phyloP scores from a whole-genome alignment of 2,329 filamentous ascomycete species.

The Talaromyces rugulosus region DNA sequence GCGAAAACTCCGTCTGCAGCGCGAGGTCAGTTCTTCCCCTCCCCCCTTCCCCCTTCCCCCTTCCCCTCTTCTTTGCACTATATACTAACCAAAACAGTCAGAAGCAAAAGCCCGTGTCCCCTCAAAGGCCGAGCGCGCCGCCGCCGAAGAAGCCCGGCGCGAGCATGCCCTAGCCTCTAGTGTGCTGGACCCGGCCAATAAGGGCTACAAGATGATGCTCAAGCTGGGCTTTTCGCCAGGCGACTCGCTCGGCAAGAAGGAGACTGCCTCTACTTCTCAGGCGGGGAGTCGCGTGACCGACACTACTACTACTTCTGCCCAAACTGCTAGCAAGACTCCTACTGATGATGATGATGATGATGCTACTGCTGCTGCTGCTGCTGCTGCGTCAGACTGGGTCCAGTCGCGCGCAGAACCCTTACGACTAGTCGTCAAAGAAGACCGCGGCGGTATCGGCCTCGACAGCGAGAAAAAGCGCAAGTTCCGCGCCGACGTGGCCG shows the following conservation, averaged over 20 bases:
- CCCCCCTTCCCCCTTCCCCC: constrained; percentile 4
- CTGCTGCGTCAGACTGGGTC: constrained; percentile 7
- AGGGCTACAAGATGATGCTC: constrained; percentile 94
- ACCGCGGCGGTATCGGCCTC: constrained; percentile 76
- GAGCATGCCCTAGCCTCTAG: constrained; percentile 74
- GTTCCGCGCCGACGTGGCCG: constrained; percentile 56
- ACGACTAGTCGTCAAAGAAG: constrained; percentile 69
- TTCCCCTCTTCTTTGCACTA: constrained; percentile 17
- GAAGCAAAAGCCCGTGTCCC: constrained; percentile 61
- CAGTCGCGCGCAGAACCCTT: constrained; percentile 66
- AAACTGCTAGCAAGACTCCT: no score
- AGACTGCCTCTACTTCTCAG: constrained; percentile 3
- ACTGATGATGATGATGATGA: no score
- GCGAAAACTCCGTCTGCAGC: constrained; percentile 51
- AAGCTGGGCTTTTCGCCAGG: constrained; percentile 86
- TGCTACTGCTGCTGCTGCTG: not conserved
- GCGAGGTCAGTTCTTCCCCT: constrained; percentile 34
- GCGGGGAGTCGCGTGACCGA: not conserved
- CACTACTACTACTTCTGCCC: not conserved
- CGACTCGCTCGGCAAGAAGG: constrained; percentile 64
- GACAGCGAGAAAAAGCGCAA: constrained; percentile 81
- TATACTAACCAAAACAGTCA: constrained; percentile 55
- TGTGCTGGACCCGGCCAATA: constrained; percentile 68
- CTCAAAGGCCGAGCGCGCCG: constrained; percentile 81
- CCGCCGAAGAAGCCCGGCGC: constrained; percentile 65